Base-by-base conservation (phyloP, 2,329 filamentous ascomycete species). In the Fusarium sp. region DNA sequence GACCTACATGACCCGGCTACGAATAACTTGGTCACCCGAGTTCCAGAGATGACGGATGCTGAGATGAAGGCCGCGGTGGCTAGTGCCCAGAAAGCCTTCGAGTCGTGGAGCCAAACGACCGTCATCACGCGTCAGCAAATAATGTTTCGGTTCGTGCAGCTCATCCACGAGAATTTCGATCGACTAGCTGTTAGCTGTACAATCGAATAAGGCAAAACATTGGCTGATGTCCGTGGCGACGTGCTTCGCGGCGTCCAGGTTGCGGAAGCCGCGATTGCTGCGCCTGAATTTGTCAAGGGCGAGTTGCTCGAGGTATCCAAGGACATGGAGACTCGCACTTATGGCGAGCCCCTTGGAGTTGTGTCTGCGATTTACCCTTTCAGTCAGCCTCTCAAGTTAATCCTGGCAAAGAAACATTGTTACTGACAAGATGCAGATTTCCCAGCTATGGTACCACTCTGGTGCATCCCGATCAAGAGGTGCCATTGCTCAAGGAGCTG, bases 301-400 rank as follows among this genome's bases (percentile, higher is more conserved):
- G 92, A 95, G 82, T 85, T 96, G 43, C 85, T 96, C 35, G 92
- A 96, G 83, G 93, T 96, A 12, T 88, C 92, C 56, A 94, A 93
- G 85, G 93, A 96, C 76, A 96, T 96, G 93, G 93, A 96, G 84
- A 96, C 93, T 28, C 84, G 92, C 76, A 91, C 88, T 63, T 96
- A 96, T 80, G 88, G 89, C 66, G 93, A 96, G 85, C 92, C 93
- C 63, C 82, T 96, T 76, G 93, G 93, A 56, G 90, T 96, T 33
- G 89, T 92, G 42, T 92, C 92, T 58, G 92, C 93, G 60, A 96
- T 96, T 73, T 96, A 93, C 84, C 93, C 93, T 3, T 96, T 96
- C 78, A 96, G 91, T 93, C 79, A 79, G 90, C n/a, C n/a, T n/a
- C n/a, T n/a, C n/a, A n/a, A n/a, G n/a, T n/a, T n/a, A n/a, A n/a